Evolutionary conservation across 1,284 basidiomycete genomes (phyloP), one percentile per base, ranked within the genome.

Genomic region (Pseudozyma sp.): DNA sequence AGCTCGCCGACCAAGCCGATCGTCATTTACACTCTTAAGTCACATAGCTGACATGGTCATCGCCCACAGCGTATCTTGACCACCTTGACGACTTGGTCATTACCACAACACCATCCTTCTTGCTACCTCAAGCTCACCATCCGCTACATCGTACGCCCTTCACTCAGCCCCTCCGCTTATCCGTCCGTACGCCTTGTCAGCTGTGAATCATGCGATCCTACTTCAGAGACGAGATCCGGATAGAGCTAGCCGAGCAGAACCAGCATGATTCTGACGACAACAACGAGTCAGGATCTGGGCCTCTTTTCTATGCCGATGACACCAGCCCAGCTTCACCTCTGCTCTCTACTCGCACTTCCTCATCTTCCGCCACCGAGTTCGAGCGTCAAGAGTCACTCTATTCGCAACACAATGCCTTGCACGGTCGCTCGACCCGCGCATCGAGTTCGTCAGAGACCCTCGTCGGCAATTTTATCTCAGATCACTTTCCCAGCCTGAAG

Each of bases 161-260:
- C 24, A 24, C 24, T 24, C 24, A 24, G 24, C 24, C 24, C 24
- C 24, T 24, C 24, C 24, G 24, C 24, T 24, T 24, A 37, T 37
- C 35, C 35, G 8, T 37, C 35, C 35, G 8, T 37, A 37, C 35
- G 3, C 8, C 35, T 37, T 37, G 35, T 37, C 35, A 5, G 7
- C 13, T 8, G n/a, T 8, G 17, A 24, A 24, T 14, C 0, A 68
- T 68, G 66, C 46, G 49, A 43, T 52, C 63, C 11, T 48, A 58
- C 51, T 70, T 65, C 52, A 65, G 31, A 5, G 68, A 62, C 44
- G 62, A 66, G 40, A 54, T 53, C 5, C 58, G 40, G n/a, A 43
- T 71, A 33, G 34, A 47, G 46, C 37, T 71, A 6, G 45, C 60
- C 7, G 31, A 47, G 10, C 45, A 44, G 2, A 37, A 62, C 37